Conservation (phyloP, 139 green algal species). For the Picochlorum sp. region DNA sequence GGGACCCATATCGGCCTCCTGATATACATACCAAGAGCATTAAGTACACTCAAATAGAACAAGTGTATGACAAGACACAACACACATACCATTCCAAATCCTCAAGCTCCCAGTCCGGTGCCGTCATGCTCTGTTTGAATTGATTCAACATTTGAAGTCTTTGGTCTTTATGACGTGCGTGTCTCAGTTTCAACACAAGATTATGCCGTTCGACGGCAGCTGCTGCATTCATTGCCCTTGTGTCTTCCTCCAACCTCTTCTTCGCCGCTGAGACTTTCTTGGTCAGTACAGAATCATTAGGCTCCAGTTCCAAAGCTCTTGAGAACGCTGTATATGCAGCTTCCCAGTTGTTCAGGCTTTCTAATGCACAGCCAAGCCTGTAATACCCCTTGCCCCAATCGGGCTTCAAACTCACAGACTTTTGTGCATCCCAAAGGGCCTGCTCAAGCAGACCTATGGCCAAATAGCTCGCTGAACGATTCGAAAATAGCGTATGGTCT, state of each 20-base stretch:
- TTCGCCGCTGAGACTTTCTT: background rate
- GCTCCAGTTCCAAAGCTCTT: constrained; percentile 16
- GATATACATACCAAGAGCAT: constrained; percentile 1
- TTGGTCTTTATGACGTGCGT: constrained; percentile 25
- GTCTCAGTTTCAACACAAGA: constrained; percentile 35
- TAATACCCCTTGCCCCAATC: constrained; percentile 46
- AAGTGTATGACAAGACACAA: background rate
- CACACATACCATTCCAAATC: constrained; percentile 56
- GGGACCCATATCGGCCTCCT: constrained; percentile 63
- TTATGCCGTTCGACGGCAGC: constrained; percentile 22
- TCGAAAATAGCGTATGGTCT: constrained; percentile 30
- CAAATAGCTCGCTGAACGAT: constrained; percentile 41
- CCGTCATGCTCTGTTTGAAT: constrained; percentile 57
- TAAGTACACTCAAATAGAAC: background rate
- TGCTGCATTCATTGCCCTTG: constrained; percentile 11
- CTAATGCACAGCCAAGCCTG: constrained; percentile 24
- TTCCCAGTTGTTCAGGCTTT: constrained; percentile 15
- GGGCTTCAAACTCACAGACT: constrained; percentile 10
- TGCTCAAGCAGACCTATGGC: constrained; percentile 20
- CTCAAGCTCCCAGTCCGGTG: constrained; percentile 56
- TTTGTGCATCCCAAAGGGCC: constrained; percentile 31
- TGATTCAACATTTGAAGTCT: constrained; percentile 37
- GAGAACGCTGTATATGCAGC: constrained; percentile 11
- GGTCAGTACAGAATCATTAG: constrained; percentile 13
- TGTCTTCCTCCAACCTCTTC: constrained; percentile 11